Base-by-base conservation (phyloP, 345 rosid genomes). In the Pugionium dolabratum region DNA sequence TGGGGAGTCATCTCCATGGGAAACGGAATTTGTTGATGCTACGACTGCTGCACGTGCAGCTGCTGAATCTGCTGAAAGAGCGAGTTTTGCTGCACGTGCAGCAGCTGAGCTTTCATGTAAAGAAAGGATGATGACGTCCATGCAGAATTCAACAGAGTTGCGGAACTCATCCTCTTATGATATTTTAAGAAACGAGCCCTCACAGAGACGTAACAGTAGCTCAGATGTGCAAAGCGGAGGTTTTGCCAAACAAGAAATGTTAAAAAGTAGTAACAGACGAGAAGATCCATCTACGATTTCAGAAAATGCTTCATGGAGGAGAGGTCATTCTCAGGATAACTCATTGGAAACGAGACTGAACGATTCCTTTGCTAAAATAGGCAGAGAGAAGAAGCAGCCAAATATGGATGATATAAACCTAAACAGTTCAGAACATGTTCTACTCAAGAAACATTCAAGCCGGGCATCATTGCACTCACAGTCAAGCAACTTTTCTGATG, bases 1-100 rank as follows among this genome's bases (percentile, higher is more conserved):
- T 59, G 77, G 49, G 41, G 67, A 64, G 48, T 35, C 64, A 59
- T 71, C 69, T 55, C 66, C 71, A 29, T 86, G 90, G 86, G 80
- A 82, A 59, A 86, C 82, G 77, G 85, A 85, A 76, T 94, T 90
- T 65, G 79, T 59, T 74, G 96, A 90, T 82, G 96, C 97, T 47
- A 83, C 96, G 4, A 54, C 82, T 76, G 99, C 99, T 72, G 97
- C 97, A 33, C 95, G 76, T 68, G 93, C 87, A 45, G 99, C 99
- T 54, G 99, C 96, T 63, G 96, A 94, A 76, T 85, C 99, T 74
- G 99, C 97, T 32, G 99, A 94, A 79, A 84, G 81, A 76, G 97
- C 99, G 3, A 88, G 96, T 74, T 80, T 88, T 79, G 99, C 99
- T 77, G 97, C 99, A 31, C 79, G 88, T 69, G 96, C 91, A 18